Conservation (phyloP, 2,329 filamentous ascomycete species). For the Talaromyces sp. region DNA sequence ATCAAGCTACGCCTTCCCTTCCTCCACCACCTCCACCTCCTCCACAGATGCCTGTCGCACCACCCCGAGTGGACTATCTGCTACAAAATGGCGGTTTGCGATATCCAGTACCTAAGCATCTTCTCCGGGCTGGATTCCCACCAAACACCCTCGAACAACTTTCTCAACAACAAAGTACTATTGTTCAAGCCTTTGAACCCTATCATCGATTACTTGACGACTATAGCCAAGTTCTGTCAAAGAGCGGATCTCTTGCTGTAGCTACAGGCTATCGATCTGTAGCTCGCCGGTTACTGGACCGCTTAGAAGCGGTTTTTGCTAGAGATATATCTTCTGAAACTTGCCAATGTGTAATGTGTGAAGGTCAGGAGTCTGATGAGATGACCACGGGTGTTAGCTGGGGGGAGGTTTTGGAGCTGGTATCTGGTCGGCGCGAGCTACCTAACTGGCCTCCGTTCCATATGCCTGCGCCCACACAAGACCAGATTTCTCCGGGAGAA, state of each 20-base stretch:
- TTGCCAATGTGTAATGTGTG: conserved; percentile 83
- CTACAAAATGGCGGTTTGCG: conserved; percentile 80
- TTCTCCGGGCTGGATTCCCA: conserved; percentile 54
- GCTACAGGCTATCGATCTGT: conserved; percentile 93
- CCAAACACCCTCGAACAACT: conserved; percentile 53
- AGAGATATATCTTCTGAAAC: conserved; percentile 80
- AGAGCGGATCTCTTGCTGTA: conserved; percentile 85
- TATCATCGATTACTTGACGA: conserved; percentile 80
- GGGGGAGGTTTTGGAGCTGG: conserved; percentile 91
- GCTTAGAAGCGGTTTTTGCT: conserved; percentile 89
- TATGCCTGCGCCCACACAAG: conserved; percentile 54
- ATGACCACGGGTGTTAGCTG: conserved; percentile 68
- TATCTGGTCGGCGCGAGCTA: conserved; percentile 80
- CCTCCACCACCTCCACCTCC: conserved; percentile 72
- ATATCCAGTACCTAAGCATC: conserved; percentile 64
- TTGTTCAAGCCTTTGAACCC: conserved; percentile 72
- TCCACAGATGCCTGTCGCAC: conserved; percentile 59
- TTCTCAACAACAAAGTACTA: conserved; percentile 61
- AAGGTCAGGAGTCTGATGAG: conserved; percentile 55
- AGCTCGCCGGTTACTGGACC: conserved; percentile 81
- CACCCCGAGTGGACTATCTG: conserved; percentile 85
- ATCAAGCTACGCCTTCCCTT: conserved; percentile 23
- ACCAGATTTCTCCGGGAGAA: conserved; percentile 52
- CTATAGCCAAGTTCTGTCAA: conserved; percentile 73
- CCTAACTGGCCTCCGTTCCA: conserved; percentile 86